These are phyloP conservation scores for Teratosphaeria nubilosa DNA, from an alignment of 2,329 filamentous ascomycete genomes.

Conservation along the genomic window DNA sequence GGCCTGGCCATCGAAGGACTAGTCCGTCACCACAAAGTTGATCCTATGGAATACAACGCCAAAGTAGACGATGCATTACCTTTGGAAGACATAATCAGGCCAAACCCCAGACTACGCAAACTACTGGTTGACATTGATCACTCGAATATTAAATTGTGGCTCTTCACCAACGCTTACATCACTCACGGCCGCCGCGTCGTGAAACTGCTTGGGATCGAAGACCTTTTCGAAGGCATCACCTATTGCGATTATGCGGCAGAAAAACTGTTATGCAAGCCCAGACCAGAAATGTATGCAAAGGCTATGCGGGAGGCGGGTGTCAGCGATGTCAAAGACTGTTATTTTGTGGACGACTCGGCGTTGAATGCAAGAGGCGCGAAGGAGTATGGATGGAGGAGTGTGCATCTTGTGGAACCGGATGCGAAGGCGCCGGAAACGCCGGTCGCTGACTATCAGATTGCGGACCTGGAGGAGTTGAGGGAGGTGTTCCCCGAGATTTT, in stretches of 20 bases:
- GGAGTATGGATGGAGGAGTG: slow-evolving; percentile 74
- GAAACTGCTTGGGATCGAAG: slow-evolving; percentile 67
- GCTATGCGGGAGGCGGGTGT: slow-evolving; percentile 78
- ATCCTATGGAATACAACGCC: slow-evolving; percentile 85
- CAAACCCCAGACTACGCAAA: slow-evolving; percentile 61
- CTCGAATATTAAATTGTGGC: slow-evolving; percentile 77
- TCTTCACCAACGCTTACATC: slow-evolving; percentile 92
- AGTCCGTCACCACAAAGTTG: slow-evolving; percentile 87
- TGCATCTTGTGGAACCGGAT: slow-evolving; percentile 73
- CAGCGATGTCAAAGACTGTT: slow-evolving; percentile 60
- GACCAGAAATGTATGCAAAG: slow-evolving; percentile 71
- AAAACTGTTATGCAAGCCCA: slow-evolving; percentile 78
- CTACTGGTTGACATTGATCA: slow-evolving; percentile 75
- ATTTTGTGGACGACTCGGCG: slow-evolving; percentile 92
- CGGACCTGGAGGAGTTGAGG: slow-evolving; percentile 64
- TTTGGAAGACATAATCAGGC: slow-evolving; percentile 72
- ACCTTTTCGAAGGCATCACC: slow-evolving; percentile 88
- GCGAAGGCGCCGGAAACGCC: slow-evolving; percentile 55
- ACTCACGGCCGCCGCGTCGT: slow-evolving; percentile 80
- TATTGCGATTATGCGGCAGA: slow-evolving; percentile 77
- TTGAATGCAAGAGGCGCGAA: slow-evolving; percentile 70
- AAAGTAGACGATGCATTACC: slow-evolving; percentile 93
- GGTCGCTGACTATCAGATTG: slow-evolving; percentile 57
- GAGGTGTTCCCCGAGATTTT: slow-evolving; percentile 76
- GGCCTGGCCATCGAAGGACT: slow-evolving; percentile 95